Base-by-base conservation (phyloP, 2,329 filamentous ascomycete species). In the Lachnellula cervina region DNA sequence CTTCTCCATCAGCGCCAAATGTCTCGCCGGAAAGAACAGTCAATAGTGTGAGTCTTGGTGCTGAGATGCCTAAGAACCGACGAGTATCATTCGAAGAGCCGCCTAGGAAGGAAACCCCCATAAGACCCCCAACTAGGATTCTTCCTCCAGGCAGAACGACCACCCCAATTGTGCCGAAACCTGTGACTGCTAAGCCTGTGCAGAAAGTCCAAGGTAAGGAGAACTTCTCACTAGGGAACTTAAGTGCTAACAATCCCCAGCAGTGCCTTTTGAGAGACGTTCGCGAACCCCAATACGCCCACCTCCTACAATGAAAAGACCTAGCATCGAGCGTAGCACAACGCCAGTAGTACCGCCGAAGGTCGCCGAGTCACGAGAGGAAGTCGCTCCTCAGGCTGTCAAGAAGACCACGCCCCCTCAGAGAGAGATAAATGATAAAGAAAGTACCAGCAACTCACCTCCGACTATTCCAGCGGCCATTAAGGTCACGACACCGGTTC, bases 61-160 rank as follows among this genome's bases (percentile, higher is more conserved):
- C 56, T 28, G 59, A 63, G 37, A 58, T 64, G 51, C 61, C 63
- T n/a, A 49, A 53, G 32, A 56, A 50, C 28, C 51, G 59, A 46
- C 47, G 60, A 52, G 56, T 68, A 25, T 61, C 62, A 7, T 61
- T 66, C 40, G 49, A 53, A 6, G 54, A 60, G 8, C 51, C 55
- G 11, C 46, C n/a, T 1, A 63, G 57, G 42, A 45, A 37, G 23
- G 46, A 51, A n/a, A 52, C 49, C 13, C 48, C 45, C 25, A 51
- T 55, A 19, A 49, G 40, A 40, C 51, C 51, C 4, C 49, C 59
- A 17, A 45, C 53, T 4, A 42, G 51, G 17, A 52, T 55, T 45
- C 25, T 52, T n/a, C 49, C 50, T 21, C 44, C 56, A 21, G 16
- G 35, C 11, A 58, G 51, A 46, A n/a, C 23, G 16, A 28, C 47